Evolutionary conservation across 139 green algal species (phyloP).

Genomic region (Chlorella vulgaris): DNA sequence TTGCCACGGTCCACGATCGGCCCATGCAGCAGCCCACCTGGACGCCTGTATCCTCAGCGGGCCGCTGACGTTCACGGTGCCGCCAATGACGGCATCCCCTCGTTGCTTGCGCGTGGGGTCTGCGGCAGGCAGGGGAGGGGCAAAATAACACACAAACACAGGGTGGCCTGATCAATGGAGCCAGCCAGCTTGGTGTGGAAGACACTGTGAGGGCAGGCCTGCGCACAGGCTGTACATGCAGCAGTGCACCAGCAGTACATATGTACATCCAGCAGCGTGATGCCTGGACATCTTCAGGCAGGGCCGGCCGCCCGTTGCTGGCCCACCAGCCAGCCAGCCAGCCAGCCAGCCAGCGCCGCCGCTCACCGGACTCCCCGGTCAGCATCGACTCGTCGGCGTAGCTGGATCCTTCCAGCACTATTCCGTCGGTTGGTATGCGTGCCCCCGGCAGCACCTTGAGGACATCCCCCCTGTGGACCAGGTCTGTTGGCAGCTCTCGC

Average conservation of each 20-base stretch:
- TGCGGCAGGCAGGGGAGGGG: neutral
- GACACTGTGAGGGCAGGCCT: neutral
- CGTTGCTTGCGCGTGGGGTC: slow-evolving; percentile 73
- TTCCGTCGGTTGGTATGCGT: slow-evolving; percentile 87
- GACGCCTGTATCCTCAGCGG: slow-evolving; percentile 57
- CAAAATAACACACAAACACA: too few species aligned
- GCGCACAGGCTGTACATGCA: neutral
- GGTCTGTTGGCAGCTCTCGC: slow-evolving; percentile 68
- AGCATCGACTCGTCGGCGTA: slow-evolving; percentile 98
- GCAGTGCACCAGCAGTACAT: neutral
- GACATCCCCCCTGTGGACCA: slow-evolving; percentile 90
- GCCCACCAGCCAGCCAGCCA: neutral
- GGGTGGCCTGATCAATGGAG: too few species aligned
- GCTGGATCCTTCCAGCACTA: slow-evolving; percentile 75
- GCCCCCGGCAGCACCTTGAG: slow-evolving; percentile 90
- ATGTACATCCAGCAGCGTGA: neutral
- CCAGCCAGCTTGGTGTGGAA: neutral
- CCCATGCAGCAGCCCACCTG: slow-evolving; percentile 8
- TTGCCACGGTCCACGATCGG: neutral
- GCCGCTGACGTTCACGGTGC: slow-evolving; percentile 89
- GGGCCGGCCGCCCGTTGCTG: neutral
- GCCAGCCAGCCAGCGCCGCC: too few species aligned
- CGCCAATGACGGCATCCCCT: slow-evolving; percentile 82
- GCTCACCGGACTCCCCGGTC: slow-evolving; percentile 81
- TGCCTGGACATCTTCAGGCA: neutral